Evolutionary conservation across 345 rosid species (phyloP).

Genomic region (Durio zibethinus): DNA sequence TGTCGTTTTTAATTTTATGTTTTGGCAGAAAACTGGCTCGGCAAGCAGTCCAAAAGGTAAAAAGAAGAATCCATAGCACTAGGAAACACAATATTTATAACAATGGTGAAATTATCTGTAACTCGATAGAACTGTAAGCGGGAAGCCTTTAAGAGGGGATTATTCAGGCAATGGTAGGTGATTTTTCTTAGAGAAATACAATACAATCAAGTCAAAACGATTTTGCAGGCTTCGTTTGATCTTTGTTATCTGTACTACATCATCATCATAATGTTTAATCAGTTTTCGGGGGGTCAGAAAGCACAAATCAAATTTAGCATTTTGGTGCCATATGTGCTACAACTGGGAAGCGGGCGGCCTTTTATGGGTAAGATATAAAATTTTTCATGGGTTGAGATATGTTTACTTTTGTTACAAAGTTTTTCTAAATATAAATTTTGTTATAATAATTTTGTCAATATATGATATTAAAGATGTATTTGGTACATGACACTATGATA

Average conservation of each 20-base stretch:
- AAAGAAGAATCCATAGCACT: conserved; percentile 81
- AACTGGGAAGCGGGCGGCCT: no score
- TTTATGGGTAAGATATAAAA: no score
- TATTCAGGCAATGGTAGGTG: background rate
- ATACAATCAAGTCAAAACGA: background rate
- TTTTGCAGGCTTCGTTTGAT: background rate
- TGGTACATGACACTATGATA: no score
- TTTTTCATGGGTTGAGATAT: no score
- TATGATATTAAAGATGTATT: no score
- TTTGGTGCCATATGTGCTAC: no score
- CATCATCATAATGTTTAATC: background rate
- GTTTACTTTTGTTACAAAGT: no score
- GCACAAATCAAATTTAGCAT: background rate
- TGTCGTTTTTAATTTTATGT: background rate
- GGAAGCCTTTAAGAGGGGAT: background rate
- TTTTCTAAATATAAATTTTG: no score
- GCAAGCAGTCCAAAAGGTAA: conserved; percentile 22
- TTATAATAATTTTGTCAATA: no score
- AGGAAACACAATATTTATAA: conserved; percentile 1
- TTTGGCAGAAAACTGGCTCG: conserved; percentile 56
- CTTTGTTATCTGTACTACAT: background rate
- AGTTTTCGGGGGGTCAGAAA: background rate
- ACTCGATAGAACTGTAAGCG: background rate
- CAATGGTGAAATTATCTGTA: background rate
- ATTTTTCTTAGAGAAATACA: background rate